These are phyloP conservation scores for Glaciozyma martinii DNA, from an alignment of 768 basidiomycete species.

Conservation along the genomic window DNA sequence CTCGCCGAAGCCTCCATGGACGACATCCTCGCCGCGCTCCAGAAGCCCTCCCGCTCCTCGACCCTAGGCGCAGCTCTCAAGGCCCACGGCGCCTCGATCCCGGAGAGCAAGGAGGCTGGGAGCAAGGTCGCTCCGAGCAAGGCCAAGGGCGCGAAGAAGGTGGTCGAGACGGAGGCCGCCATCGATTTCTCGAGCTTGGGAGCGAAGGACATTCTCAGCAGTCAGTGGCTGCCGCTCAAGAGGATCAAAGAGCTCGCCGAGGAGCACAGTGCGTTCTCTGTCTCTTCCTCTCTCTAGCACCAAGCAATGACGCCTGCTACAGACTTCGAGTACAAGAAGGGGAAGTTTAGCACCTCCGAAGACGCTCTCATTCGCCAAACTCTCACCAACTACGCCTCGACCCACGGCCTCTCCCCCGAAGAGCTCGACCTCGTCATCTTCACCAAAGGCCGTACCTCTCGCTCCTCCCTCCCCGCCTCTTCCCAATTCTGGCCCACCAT, in stretches of 20 bases:
- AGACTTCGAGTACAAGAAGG: constrained; percentile 24
- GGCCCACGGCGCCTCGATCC: constrained; percentile 46
- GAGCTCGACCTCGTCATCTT: constrained; percentile 14
- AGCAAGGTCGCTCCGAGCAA: not conserved
- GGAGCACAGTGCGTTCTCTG: constrained; percentile 12
- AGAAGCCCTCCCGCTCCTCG: not conserved
- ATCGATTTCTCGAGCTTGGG: not conserved
- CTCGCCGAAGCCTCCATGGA: not conserved
- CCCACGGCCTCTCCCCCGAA: not conserved
- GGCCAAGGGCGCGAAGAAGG: not conserved
- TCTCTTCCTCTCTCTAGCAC: not conserved
- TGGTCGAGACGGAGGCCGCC: not conserved
- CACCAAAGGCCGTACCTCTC: not conserved
- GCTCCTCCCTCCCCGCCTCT: not conserved
- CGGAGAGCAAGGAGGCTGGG: constrained; percentile 4
- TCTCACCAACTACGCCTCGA: constrained; percentile 13
- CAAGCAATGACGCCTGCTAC: not conserved
- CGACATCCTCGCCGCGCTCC: not conserved
- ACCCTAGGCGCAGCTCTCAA: constrained; percentile 2
- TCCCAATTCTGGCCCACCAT: constrained; percentile 19
- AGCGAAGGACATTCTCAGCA: not conserved
- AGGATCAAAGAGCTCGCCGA: constrained; percentile 18
- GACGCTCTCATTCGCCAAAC: constrained; percentile 16
- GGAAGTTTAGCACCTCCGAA: constrained; percentile 25
- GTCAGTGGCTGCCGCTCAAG: constrained; percentile 20